Conservation (phyloP, 768 basidiomycete genomes). For the Strobilomyces dryophilus region DNA sequence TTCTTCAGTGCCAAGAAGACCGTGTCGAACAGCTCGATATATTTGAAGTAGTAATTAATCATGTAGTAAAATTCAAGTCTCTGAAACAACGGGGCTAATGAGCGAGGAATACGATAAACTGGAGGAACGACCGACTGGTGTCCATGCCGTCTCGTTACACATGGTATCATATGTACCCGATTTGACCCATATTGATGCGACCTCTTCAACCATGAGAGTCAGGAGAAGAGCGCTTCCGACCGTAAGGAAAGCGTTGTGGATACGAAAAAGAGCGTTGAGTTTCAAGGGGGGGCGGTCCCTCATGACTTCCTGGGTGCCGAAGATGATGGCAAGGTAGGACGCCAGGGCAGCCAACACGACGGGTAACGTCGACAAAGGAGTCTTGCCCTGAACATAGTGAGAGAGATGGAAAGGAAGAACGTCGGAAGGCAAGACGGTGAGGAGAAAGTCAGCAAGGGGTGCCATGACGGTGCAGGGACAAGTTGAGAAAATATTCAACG, state of each 20-base stretch:
- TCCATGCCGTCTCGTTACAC: constrained; percentile 79
- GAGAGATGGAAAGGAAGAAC: constrained; percentile 33
- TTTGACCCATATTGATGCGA: constrained; percentile 72
- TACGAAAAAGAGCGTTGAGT: constrained; percentile 80
- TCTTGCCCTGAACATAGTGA: constrained; percentile 51
- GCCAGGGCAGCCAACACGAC: constrained; percentile 67
- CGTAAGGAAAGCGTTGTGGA: constrained; percentile 88
- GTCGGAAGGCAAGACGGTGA: constrained; percentile 51
- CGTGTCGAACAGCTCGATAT: constrained; percentile 93
- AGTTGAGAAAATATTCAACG: constrained; percentile 18
- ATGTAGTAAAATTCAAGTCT: constrained; percentile 95
- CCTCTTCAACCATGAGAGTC: constrained; percentile 88
- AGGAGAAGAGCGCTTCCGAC: constrained; percentile 81
- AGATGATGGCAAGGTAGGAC: constrained; percentile 85
- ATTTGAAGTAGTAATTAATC: constrained; percentile 99
- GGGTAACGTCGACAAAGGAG: constrained; percentile 57
- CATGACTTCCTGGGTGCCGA: constrained; percentile 82
- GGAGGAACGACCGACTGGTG: constrained; percentile 63
- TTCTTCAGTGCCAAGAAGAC: constrained; percentile 98
- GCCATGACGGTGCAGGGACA: constrained; percentile 47
- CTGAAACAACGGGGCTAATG: constrained; percentile 36
- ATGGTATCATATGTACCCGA: constrained; percentile 72
- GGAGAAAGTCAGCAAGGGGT: constrained; percentile 69
- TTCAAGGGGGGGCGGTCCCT: constrained; percentile 66
- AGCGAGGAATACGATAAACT: not conserved